A percentile compares a stretch with the other conserved stretches of the same genome.
Conservation (phyloP, 1,139 yeast genomes). For the Geotrichum aggregatum region DNA sequence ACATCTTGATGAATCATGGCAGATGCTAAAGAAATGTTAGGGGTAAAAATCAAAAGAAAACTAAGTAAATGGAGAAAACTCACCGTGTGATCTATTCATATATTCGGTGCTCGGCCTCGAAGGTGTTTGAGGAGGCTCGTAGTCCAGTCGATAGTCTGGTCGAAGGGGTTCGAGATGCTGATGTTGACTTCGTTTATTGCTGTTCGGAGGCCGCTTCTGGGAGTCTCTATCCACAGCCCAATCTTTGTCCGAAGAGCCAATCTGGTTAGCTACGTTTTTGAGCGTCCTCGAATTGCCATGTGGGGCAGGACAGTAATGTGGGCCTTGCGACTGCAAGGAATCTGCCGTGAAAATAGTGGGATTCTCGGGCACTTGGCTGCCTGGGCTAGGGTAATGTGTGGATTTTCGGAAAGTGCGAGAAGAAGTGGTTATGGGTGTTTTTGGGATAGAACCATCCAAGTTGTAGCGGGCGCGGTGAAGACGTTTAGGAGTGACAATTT, state of each 20-base stretch:
- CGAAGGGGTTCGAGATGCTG: background rate
- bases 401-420: background rate
- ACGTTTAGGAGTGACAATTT: no score
- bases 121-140: background rate
- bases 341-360: background rate
- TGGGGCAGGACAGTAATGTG: background rate
- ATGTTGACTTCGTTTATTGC: no score
- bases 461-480: no score
- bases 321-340: background rate
- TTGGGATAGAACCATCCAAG: no score
- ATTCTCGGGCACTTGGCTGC: background rate
- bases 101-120: background rate
- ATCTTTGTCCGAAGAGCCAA: background rate
- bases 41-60: background rate
- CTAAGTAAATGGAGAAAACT: background rate
- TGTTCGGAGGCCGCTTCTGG: no score
- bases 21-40: background rate
- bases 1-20: conserved; percentile 5
- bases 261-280: background rate
- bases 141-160: background rate
- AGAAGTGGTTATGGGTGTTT: background rate
- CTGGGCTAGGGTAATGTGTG: background rate
- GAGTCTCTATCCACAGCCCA: background rate
- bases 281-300: background rate
- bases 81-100: background rate